These are phyloP conservation scores for Diaporthe ilicicola DNA, from an alignment of 2,329 filamentous ascomycete species.

Conservation along the genomic window DNA sequence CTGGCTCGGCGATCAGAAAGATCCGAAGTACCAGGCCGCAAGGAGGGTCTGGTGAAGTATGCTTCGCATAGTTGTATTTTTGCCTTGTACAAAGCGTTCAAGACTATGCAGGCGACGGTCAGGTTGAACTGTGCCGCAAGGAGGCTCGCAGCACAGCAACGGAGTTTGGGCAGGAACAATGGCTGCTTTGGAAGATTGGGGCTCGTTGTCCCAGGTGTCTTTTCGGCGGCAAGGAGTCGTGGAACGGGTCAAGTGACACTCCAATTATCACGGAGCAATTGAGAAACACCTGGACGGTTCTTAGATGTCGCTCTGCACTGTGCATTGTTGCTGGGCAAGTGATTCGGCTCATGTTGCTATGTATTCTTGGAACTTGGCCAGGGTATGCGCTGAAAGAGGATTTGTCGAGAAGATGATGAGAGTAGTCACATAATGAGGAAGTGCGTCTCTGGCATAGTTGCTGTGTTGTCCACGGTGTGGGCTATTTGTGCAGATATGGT, in stretches of 20 bases:
- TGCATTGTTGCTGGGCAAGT: neutral
- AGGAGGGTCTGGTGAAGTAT: neutral
- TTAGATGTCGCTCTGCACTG: neutral
- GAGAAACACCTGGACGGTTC: neutral
- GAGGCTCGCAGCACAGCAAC: conserved; percentile 15
- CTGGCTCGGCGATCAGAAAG: neutral
- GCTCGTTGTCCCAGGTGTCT: neutral
- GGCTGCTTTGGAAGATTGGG: conserved; percentile 11
- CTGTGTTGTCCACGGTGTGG: neutral
- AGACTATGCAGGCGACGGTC: neutral
- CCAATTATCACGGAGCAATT: neutral
- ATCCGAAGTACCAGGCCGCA: neutral
- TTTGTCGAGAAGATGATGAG: neutral
- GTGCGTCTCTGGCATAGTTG: neutral
- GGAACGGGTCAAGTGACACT: neutral
- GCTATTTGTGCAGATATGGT: neutral
- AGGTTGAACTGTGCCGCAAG: conserved; percentile 14
- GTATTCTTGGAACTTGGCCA: neutral
- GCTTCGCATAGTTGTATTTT: neutral
- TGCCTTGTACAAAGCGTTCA: conserved; percentile 1
- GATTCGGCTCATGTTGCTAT: neutral
- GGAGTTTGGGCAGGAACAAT: conserved; percentile 18
- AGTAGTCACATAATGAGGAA: neutral
- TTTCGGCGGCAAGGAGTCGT: neutral
- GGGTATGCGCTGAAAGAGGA: neutral